A percentile compares a stretch with the other conserved stretches of the same genome.
Evolutionary conservation across 2,329 filamentous ascomycete genomes (phyloP).

Genomic region (Sporothrix humicola): DNA sequence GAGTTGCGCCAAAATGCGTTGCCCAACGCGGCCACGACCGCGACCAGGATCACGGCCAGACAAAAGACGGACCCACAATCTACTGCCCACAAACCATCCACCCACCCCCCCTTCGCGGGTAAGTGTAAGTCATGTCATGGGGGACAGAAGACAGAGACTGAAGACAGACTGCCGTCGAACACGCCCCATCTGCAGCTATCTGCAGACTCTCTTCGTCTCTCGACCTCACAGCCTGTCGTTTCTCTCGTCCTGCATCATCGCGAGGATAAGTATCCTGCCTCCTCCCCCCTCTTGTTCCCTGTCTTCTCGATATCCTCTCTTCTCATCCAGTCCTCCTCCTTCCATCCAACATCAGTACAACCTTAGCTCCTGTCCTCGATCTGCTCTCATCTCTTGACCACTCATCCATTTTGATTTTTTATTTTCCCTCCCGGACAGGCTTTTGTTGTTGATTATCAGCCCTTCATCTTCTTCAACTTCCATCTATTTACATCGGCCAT

Average conservation of each 20-base stretch:
- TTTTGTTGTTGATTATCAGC: slow-evolving; percentile 32
- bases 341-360: not conserved
- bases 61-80: too few relatives aligned
- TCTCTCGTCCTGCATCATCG: slow-evolving; percentile 24
- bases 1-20: not conserved
- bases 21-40: slow-evolving; percentile 34
- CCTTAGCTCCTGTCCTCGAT: not conserved
- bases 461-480: slow-evolving; percentile 3
- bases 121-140: slow-evolving; percentile 17
- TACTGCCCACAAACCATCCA: not conserved
- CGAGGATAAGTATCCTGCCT: slow-evolving; percentile 38
- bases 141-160: too few relatives aligned
- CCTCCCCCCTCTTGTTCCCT: slow-evolving; percentile 16
- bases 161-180: slow-evolving; percentile 1
- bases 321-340: slow-evolving; percentile 28
- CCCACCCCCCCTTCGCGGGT: slow-evolving; percentile 13
- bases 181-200: not conserved
- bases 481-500: slow-evolving; percentile 24
- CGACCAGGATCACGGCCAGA: slow-evolving; percentile 29
- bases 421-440: slow-evolving; percentile 35
- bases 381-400: slow-evolving; percentile 14
- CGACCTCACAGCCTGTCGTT: slow-evolving; percentile 36
- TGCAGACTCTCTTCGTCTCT: slow-evolving; percentile 14
- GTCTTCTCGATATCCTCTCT: slow-evolving; percentile 24
- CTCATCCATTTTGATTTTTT: slow-evolving; percentile 29